phyloP scores from a whole-genome alignment of 2,329 filamentous ascomycete genomes.

The Claviceps arundinis region DNA sequence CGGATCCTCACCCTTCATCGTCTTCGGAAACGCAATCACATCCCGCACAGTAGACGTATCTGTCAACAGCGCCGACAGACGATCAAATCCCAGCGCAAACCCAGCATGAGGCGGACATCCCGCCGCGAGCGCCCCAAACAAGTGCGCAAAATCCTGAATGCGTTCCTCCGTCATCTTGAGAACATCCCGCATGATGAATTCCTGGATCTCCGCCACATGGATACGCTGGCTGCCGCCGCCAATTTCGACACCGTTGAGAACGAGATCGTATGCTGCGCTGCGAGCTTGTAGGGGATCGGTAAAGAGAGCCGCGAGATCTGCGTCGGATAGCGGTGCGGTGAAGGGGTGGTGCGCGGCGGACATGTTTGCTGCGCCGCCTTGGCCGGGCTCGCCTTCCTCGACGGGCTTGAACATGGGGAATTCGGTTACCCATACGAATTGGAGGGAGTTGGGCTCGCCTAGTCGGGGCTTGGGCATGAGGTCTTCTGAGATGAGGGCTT shows the following conservation, averaged over 20 bases:
- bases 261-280: constrained; percentile 90
- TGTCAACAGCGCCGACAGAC: constrained; percentile 67
- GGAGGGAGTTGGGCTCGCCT: constrained; percentile 32
- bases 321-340: constrained; percentile 63
- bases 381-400: constrained; percentile 51
- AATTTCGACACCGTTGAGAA: constrained; percentile 88
- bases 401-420: constrained; percentile 86
- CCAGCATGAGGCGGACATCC: constrained; percentile 94
- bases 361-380: constrained; percentile 70
- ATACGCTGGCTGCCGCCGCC: constrained; percentile 90
- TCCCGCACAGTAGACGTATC: constrained; percentile 69
- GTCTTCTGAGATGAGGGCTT: constrained; percentile 49
- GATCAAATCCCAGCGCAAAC: constrained; percentile 83
- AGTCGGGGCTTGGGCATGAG: constrained; percentile 33
- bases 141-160: constrained; percentile 69
- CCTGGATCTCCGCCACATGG: constrained; percentile 70
- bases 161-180: constrained; percentile 62
- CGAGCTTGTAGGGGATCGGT: constrained; percentile 57
- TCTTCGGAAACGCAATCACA: constrained; percentile 96
- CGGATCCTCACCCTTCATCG: constrained; percentile 73
- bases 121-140: constrained; percentile 66
- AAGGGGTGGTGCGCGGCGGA: constrained; percentile 91
- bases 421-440: constrained; percentile 73
- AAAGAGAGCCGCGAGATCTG: constrained; percentile 62
- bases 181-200: constrained; percentile 72